Evolutionary conservation across 306 rosid species (phyloP), one percentile per base, ranked within the genome.

Genomic region (Lithocarpus polystachyus): DNA sequence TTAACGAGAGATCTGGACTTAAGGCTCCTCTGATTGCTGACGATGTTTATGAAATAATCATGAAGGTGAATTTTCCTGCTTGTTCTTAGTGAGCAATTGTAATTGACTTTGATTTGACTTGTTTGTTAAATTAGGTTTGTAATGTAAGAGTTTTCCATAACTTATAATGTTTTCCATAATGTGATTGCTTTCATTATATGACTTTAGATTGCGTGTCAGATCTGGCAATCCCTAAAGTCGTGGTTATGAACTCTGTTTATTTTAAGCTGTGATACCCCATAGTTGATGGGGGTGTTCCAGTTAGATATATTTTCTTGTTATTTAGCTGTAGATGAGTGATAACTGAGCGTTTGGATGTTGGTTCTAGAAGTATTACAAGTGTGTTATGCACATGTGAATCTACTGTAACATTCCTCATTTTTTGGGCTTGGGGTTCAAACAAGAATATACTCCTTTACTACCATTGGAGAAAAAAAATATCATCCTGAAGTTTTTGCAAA

Each of bases 1-100:
- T 90, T 62, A 89, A 77, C 31, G 89, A 88, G 75, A 87, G 96
- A 79, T 88, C 96, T 28, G 92, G 94, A n/a, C 57, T 84, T 78
- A 86, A 94, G 83, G 85, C 98, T 70, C 86, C 97, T 9, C 80
- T 94, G 20, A 82, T 92, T 33, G 94, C 94, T 4, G 94, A 94
- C 48, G 97, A 92, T 79, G 96, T 94, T 20, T 94, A 87, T 80
- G 92, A 94, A 70, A 87, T 92, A 15, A 89, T 94, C 79, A 94
- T 92, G 78, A 84, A 86, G 90, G 97, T 92, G 11, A 81, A 37
- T 64, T 28, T 1, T 0, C 13, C 19, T 57, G 14, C 5, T 33
- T 26, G 26, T 18, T 73, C 17, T 23, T 64, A 3, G 2, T 14
- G 6, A 40, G 23, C 23, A 5, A 52, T 18, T 18, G 28, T 23